Conservation (phyloP, 441 rosid species). For the Pelargonium myrrhifolium region DNA sequence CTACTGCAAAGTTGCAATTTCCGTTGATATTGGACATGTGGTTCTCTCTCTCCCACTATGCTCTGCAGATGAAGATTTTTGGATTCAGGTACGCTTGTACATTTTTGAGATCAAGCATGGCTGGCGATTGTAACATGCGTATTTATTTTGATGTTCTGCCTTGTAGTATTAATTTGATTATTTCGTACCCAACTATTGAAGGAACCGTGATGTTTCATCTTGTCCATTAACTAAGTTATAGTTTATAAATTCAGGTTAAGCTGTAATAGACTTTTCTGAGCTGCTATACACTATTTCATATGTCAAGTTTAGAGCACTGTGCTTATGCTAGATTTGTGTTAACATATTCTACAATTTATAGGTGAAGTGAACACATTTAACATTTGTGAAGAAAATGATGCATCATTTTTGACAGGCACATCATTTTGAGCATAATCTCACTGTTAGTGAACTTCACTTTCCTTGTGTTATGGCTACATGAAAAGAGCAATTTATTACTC, state of each 20-base stretch:
- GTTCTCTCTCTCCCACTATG: no score
- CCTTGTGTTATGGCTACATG: no score
- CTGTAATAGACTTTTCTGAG: background rate
- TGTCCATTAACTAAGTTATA: background rate
- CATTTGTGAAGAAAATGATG: no score
- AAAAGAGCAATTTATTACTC: no score
- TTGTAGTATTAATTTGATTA: background rate
- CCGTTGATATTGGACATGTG: slow-evolving; percentile 30
- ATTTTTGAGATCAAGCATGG: slow-evolving; percentile 6
- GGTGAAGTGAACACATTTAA: no score
- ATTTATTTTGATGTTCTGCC: background rate
- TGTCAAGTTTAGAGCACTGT: background rate
- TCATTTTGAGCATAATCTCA: no score
- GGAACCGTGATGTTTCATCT: background rate
- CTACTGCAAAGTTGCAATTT: slow-evolving; percentile 78
- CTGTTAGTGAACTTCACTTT: no score
- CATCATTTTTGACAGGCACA: no score
- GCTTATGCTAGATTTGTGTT: background rate
- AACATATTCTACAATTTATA: no score
- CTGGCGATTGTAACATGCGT: slow-evolving; percentile 14
- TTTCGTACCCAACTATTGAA: background rate
- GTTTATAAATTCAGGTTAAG: background rate
- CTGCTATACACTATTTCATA: background rate
- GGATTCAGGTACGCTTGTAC: background rate
- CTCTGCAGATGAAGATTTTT: no score